These are phyloP conservation scores for Cairneyella variabilis DNA, from an alignment of 495 filamentous ascomycete genomes.

Conservation along the genomic window DNA sequence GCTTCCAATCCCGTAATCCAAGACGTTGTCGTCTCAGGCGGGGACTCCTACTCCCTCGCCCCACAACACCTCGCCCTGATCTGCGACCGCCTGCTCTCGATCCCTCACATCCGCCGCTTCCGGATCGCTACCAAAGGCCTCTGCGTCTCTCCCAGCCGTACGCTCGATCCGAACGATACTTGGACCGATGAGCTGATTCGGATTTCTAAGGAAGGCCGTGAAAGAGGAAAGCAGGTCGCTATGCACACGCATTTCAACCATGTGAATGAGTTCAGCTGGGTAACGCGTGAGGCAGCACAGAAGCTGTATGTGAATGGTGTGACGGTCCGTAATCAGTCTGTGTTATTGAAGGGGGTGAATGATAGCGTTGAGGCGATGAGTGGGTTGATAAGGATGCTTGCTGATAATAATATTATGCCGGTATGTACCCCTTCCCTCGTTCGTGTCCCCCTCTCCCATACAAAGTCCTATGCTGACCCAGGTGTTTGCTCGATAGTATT, in stretches of 20 bases:
- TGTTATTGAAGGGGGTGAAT: constrained; percentile 53
- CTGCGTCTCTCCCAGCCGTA: constrained; percentile 45
- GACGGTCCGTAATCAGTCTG: constrained; percentile 47
- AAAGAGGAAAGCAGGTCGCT: constrained; percentile 51
- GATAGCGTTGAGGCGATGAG: constrained; percentile 49
- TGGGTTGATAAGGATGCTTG: constrained; percentile 44
- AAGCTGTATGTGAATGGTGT: constrained; percentile 46
- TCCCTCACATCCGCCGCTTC: constrained; percentile 43
- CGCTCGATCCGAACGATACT: constrained; percentile 44
- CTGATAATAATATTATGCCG: constrained; percentile 50
- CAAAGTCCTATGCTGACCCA: background rate
- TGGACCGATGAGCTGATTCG: constrained; percentile 49
- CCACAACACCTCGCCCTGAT: constrained; percentile 19
- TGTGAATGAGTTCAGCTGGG: constrained; percentile 55
- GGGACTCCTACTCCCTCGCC: constrained; percentile 48
- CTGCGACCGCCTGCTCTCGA: constrained; percentile 26
- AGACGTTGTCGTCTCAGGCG: constrained; percentile 56
- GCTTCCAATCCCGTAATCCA: constrained; percentile 38
- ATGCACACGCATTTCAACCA: constrained; percentile 63
- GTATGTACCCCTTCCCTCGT: constrained; percentile 29
- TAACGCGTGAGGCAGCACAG: constrained; percentile 46
- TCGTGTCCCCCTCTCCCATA: background rate
- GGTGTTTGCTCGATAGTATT: constrained; percentile 15
- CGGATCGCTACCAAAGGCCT: constrained; percentile 56
- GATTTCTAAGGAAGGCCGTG: constrained; percentile 41